Evolutionary conservation across 768 basidiomycete species (phyloP), one percentile per base, ranked within the genome.

Genomic region (Amanita pseudoporphyria): DNA sequence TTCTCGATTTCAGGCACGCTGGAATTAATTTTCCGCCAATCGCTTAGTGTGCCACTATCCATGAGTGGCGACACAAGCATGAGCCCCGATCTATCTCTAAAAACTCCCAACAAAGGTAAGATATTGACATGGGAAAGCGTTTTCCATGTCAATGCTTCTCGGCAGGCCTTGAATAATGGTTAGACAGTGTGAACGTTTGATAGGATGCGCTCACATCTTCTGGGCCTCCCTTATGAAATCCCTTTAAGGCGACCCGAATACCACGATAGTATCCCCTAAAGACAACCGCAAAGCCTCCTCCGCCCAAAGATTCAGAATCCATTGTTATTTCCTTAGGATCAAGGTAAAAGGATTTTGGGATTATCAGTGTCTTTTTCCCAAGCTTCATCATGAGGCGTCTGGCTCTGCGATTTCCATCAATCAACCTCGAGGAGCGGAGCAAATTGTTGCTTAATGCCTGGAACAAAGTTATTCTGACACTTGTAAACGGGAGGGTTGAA

Each of bases 51-150:
- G 2, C 46, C 46, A 16, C 36, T 37, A 5, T 36, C 46, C 46
- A 47, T 47, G 26, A 37, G 36, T 28, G 46, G 46, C 3, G 46
- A 47, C 3, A 47, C 35, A n/a, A 47, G 24, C 19, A 47, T 37
- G 26, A 14, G 13, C n/a, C 14, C 22, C 2, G 6, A 10, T 18
- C n/a, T 31, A 10, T 6, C 36, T 22, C 33, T 10, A 26, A 21
- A 47, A 18, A 38, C 13, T 3, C 46, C 46, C 22, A 38, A n/a
- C 14, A 47, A 38, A 19, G 35, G 46, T 9, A 47, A 18, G 2
- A 47, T 21, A n/a, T 37, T 37, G 9, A 37, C 36, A 28, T 47
- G 22, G 14, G 46, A 47, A 13, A 47, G 46, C 24, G 46, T 47
- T 38, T 33, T 47, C 46, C 46, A 47, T 4, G 46, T 28, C 9